phyloP scores from a whole-genome alignment of 352 stramenopile species.

The Elongisporangium undulatum region DNA sequence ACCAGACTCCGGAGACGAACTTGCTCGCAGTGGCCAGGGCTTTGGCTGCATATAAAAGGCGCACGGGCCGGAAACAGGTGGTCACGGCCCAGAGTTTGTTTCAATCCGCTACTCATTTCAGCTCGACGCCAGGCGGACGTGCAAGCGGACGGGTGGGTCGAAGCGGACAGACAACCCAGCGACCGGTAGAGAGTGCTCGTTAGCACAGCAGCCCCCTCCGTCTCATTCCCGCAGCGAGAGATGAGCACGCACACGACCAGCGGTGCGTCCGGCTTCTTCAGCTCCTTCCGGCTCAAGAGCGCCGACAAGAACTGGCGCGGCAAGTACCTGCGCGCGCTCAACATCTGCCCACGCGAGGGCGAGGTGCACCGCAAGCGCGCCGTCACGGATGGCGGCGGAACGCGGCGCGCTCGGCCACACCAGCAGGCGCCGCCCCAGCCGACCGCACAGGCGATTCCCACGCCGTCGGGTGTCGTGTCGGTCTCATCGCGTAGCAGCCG shows the following conservation, averaged over 20 bases:
- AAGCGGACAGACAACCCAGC: background rate
- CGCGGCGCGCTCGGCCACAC: background rate
- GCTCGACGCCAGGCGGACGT: background rate
- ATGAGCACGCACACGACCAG: background rate
- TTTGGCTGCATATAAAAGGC: background rate
- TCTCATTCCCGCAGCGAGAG: background rate
- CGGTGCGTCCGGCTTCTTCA: background rate
- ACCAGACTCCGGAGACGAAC: background rate
- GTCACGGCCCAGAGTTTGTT: background rate
- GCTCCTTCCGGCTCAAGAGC: background rate
- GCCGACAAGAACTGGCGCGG: conserved; percentile 58
- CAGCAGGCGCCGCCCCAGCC: background rate
- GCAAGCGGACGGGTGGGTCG: background rate
- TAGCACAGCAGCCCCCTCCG: background rate
- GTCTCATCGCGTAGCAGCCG: background rate
- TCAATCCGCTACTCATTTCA: background rate
- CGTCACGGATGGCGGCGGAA: background rate
- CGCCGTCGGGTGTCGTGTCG: background rate
- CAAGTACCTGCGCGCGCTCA: conserved; percentile 75
- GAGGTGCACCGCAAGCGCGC: background rate
- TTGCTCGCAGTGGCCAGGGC: background rate
- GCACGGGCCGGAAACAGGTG: background rate
- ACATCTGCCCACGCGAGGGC: conserved; percentile 55
- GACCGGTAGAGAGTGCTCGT: background rate
- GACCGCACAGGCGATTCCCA: background rate